Base-by-base conservation (phyloP, 805 yeast genomes). In the Metschnikowia shivogae region DNA sequence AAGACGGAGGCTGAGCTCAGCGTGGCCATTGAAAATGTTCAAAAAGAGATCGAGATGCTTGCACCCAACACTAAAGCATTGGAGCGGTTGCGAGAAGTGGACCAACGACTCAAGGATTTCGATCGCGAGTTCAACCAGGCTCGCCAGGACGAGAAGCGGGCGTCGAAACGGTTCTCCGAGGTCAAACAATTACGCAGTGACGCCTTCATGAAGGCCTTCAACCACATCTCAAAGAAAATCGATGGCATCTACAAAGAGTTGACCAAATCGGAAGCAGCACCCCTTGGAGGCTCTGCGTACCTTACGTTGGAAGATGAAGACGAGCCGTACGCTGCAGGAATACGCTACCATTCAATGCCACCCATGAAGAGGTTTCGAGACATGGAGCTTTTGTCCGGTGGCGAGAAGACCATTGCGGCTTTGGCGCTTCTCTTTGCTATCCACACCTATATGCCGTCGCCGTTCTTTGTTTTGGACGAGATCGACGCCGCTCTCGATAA, bases 401-500 rank as follows among this genome's bases (percentile, higher is more conserved):
- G 99, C 44, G 99, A 93, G 61, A 89, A 90, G 61, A 87, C 97
- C 1, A 84, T 93, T 62, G 99, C 99, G 2, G 99, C 99, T 0
- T 68, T 93, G 51, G 97, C 98, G 0, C 70, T 93, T 50, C 64
- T 93, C 39, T 93, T 93, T 68, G 90, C 98, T 0, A 81, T 90
- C 34, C 97, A 93, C 61, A 82, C 95, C 0, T 86, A 71, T 65
- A 92, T 84, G 42, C 97, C 97, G 2, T 84, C 97, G 1, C 99
- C 99, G 28, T 93, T 93, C 61, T 92, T 93, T 61, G 96, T 93
- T 0, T 70, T 93, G 35, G 99, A 93, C 63, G 99, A 93, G 65
- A 89, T 93, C n/a, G 99, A 93, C 67, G 98, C 99, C 0, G 98
- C 98, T 0, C 75, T 93, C 47, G 99, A 93, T 64, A 83, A 86